Percentiles rank a stretch among this genome's conserved stretches.
These are phyloP conservation scores for Trichoderma guizhouense DNA, from an alignment of 2,329 filamentous ascomycete species.

Conservation along the genomic window DNA sequence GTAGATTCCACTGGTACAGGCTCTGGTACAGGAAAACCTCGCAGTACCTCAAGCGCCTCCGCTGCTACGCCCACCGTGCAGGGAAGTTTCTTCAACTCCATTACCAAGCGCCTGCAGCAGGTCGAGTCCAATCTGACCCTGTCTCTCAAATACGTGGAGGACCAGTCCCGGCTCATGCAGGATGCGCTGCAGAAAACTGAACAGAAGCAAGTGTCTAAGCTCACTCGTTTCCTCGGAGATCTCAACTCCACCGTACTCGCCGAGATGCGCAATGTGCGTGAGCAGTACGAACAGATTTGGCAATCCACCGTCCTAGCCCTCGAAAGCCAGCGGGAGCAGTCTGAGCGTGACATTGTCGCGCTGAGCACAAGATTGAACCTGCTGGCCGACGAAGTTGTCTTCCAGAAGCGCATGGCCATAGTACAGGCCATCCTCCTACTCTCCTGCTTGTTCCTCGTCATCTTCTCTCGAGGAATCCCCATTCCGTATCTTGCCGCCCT, in stretches of 20 bases:
- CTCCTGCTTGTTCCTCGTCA: slow-evolving; percentile 79
- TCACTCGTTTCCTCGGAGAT: slow-evolving; percentile 73
- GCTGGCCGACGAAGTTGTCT: slow-evolving; percentile 86
- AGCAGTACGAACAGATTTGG: slow-evolving; percentile 95
- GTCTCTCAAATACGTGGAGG: slow-evolving; percentile 93
- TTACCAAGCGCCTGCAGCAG: slow-evolving; percentile 86
- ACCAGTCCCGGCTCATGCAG: slow-evolving; percentile 85
- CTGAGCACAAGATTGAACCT: slow-evolving; percentile 77
- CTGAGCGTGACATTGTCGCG: slow-evolving; percentile 77
- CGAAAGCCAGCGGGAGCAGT: slow-evolving; percentile 81
- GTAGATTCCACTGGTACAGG: neutral
- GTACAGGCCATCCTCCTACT: slow-evolving; percentile 85
- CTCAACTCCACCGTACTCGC: slow-evolving; percentile 84
- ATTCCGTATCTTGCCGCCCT: slow-evolving; percentile 33
- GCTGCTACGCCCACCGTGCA: slow-evolving; percentile 73
- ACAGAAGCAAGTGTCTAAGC: slow-evolving; percentile 80
- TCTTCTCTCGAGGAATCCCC: slow-evolving; percentile 63
- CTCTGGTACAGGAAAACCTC: neutral
- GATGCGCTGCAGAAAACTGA: slow-evolving; percentile 85
- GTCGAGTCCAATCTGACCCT: slow-evolving; percentile 91
- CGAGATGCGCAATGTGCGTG: slow-evolving; percentile 73
- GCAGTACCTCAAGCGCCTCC: slow-evolving; percentile 29
- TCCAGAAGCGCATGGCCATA: slow-evolving; percentile 88
- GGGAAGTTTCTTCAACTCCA: slow-evolving; percentile 95
- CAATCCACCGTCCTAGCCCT: slow-evolving; percentile 91